Base-by-base conservation (phyloP, 257 asterid species). In the Ophiorrhiza pumila region DNA sequence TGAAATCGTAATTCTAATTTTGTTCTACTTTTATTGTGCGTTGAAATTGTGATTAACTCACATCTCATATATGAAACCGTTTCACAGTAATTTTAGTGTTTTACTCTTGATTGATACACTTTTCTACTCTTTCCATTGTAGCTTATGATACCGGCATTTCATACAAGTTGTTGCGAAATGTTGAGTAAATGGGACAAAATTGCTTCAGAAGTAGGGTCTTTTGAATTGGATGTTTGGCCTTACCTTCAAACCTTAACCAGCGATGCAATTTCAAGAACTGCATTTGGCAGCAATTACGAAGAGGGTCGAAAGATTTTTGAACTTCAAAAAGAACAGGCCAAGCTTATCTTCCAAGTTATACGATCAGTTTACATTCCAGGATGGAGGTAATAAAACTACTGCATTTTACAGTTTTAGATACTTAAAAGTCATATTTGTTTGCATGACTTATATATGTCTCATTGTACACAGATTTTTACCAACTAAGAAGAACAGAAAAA, bases 141-240 rank as follows among this genome's bases (percentile, higher is more conserved):
- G 95, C 73, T 55, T 62, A 85, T 81, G 91, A 14, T 84, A 42
- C 90, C 91, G 23, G 76, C 87, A 2, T 90, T 90, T 66, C 57
- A 85, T 58, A 12, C 73, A 78, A 83, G 92, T 58, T 85, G 89
- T 42, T 56, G 23, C 39, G 92, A 90, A 32, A 83, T 90, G 89
- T 56, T 86, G 80, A 87, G 77, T 47, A 83, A 88, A 81, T 88
- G 92, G 91, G 86, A 85, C 4, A 69, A 78, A 41, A 56, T 83
- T n/a, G 59, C 57, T 18, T 34, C 71, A 1, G 57, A 74, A 4
- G 78, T 71, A 27, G 86, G 80, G 13, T 79, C 82, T 0, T 39
- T n/a, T 20, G 96, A 88, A 45, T 5, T 88, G 62, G 92, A 90
- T 22, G 87, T 90, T 50, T 84, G 82, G 86, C 89, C 92, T 65